Evolutionary conservation across 495 filamentous ascomycete species (phyloP).

Genomic region (Apodospora peruviana): DNA sequence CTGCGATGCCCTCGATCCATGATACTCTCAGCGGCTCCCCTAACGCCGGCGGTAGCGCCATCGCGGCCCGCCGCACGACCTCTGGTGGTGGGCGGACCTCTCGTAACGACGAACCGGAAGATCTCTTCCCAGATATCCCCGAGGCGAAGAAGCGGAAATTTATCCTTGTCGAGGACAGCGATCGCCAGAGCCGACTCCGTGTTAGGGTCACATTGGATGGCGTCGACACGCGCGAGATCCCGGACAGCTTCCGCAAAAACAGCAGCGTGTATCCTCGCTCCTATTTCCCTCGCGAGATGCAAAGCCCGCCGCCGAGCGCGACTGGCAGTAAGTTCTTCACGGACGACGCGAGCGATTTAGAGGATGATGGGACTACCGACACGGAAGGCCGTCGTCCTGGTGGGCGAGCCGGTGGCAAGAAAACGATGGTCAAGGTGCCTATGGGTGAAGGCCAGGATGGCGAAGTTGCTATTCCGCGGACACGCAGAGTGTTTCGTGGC

Average conservation of each 20-base stretch:
- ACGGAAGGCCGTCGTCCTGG: slow-evolving; percentile 38
- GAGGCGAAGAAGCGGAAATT: slow-evolving; percentile 90
- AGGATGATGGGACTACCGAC: slow-evolving; percentile 52
- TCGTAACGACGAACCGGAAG: slow-evolving; percentile 47
- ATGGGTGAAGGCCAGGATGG: slow-evolving; percentile 61
- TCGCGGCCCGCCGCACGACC: slow-evolving; percentile 17
- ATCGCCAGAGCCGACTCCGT: slow-evolving; percentile 69
- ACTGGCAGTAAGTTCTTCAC: slow-evolving; percentile 62
- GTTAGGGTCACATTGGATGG: slow-evolving; percentile 83
- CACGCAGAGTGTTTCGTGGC: slow-evolving; percentile 57
- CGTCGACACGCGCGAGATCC: slow-evolving; percentile 88
- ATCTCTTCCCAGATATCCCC: slow-evolving; percentile 80
- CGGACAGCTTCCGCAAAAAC: slow-evolving; percentile 82
- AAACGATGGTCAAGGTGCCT: slow-evolving; percentile 50
- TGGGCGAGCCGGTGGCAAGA: slow-evolving; percentile 12
- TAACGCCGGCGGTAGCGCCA: slow-evolving; percentile 29
- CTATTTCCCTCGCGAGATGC: slow-evolving; percentile 85
- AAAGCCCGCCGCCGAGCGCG: slow-evolving; percentile 62
- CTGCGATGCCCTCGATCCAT: slow-evolving; percentile 69
- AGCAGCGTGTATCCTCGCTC: slow-evolving; percentile 87
- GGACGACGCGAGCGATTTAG: slow-evolving; percentile 45
- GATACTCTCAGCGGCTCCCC: slow-evolving; percentile 53
- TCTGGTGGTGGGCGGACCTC: slow-evolving; percentile 12
- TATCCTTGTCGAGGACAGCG: slow-evolving; percentile 86
- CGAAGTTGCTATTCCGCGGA: slow-evolving; percentile 66